Conservation (phyloP, 176 grass and related monocot genomes). For the Eleusine indica region DNA sequence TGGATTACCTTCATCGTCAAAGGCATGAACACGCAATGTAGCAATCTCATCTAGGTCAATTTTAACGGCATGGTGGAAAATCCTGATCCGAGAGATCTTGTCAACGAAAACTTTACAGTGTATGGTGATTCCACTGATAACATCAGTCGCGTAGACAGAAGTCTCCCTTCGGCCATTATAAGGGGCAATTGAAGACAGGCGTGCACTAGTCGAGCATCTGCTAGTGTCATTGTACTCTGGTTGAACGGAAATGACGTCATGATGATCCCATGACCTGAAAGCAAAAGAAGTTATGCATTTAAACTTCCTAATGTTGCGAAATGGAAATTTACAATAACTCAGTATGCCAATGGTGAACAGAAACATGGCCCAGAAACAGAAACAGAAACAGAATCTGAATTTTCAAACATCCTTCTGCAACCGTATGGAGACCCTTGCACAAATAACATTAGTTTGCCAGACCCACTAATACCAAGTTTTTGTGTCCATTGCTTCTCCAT, state of each 20-base stretch:
- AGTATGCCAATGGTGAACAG: background rate
- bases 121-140: slow-evolving; percentile 74
- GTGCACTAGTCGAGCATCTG: slow-evolving; percentile 84
- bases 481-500: background rate
- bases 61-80: slow-evolving; percentile 94
- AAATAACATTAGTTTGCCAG: background rate
- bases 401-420: background rate
- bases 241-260: slow-evolving; percentile 85
- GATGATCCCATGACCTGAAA: slow-evolving; percentile 91
- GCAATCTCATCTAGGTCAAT: slow-evolving; percentile 94
- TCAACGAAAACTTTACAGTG: slow-evolving; percentile 92
- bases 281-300: background rate
- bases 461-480: background rate
- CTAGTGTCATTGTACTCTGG: slow-evolving; percentile 88
- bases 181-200: slow-evolving; percentile 72
- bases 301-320: slow-evolving; percentile 21
- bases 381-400: background rate
- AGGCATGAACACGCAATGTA: slow-evolving; percentile 73
- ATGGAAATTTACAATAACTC: background rate
- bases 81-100: slow-evolving; percentile 82
- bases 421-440: background rate
- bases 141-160: slow-evolving; percentile 90
- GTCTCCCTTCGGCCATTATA: slow-evolving; percentile 88
- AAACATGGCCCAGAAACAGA: background rate
- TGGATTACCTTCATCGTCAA: slow-evolving; percentile 77